A percentile compares a stretch with the other conserved stretches of the same genome.
Evolutionary conservation across 1,139 yeast genomes (phyloP).

Genomic region (Candida dubliniensis): DNA sequence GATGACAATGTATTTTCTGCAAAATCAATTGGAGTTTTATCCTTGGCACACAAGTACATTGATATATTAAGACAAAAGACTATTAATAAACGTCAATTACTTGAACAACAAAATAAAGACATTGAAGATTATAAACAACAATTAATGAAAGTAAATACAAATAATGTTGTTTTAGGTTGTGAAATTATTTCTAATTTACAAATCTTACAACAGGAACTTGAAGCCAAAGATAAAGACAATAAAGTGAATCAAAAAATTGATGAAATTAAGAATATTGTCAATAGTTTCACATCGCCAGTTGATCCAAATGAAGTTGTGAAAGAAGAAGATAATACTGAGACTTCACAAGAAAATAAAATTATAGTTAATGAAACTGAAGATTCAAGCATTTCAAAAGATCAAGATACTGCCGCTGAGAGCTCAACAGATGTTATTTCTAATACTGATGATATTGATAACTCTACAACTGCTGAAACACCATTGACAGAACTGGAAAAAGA

Average conservation of each 20-base stretch:
- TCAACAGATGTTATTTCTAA: too few relatives aligned
- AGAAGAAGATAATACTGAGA: neutral
- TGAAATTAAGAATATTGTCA: neutral
- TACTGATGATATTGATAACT: too few relatives aligned
- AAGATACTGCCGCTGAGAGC: too few relatives aligned
- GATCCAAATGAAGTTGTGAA: neutral
- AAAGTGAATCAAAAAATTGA: neutral
- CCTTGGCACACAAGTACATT: neutral
- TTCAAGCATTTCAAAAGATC: too few relatives aligned
- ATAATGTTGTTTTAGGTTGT: slow-evolving; percentile 3
- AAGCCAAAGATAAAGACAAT: slow-evolving; percentile 1
- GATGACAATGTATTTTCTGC: neutral
- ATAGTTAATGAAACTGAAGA: too few relatives aligned
- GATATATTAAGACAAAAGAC: neutral
- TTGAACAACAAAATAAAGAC: neutral
- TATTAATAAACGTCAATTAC: neutral
- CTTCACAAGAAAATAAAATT: too few relatives aligned
- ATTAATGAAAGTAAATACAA: neutral
- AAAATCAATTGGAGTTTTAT: slow-evolving; percentile 1
- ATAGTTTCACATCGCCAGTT: neutral
- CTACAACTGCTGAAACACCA: too few relatives aligned
- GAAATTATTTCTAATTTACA: neutral
- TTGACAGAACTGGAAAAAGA: too few relatives aligned
- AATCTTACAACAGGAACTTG: neutral
- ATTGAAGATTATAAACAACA: neutral